These are phyloP conservation scores for Ottelia alismoides DNA, from an alignment of 106 monocot genomes.

Conservation along the genomic window DNA sequence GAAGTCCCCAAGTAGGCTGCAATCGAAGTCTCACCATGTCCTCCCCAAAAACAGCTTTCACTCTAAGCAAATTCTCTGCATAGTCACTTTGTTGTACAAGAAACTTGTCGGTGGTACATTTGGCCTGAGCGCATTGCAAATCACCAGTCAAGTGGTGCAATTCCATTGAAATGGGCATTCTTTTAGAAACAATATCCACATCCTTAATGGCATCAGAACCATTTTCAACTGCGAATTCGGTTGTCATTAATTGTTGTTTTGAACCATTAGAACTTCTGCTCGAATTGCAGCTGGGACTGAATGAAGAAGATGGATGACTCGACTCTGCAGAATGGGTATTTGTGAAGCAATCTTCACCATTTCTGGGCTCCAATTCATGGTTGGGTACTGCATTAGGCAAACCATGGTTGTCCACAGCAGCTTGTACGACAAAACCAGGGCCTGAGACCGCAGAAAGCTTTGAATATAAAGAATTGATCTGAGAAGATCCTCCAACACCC, in stretches of 20 bases:
- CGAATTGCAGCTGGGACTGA: constrained; percentile 44
- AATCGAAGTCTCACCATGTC: constrained; percentile 56
- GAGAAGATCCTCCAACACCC: constrained; percentile 41
- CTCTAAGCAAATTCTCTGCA: constrained; percentile 13
- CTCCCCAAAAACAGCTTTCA: constrained; percentile 55
- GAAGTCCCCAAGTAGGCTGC: constrained; percentile 37
- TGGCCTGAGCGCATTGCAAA: neutral
- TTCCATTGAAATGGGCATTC: constrained; percentile 4
- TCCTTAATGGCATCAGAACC: constrained; percentile 18
- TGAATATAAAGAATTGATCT: constrained; percentile 46
- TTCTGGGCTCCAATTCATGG: constrained; percentile 15
- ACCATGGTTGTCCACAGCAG: neutral
- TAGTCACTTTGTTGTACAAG: neutral
- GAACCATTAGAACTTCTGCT: constrained; percentile 26
- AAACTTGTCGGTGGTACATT: constrained; percentile 7
- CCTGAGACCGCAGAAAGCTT: no score
- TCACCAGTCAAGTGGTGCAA: constrained; percentile 10
- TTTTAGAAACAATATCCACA: constrained; percentile 6
- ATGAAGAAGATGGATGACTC: constrained; percentile 36
- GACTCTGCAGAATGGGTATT: constrained; percentile 22
- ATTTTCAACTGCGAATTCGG: constrained; percentile 17
- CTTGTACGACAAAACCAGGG: constrained; percentile 1
- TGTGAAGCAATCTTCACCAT: constrained; percentile 6
- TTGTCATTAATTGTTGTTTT: constrained; percentile 5
- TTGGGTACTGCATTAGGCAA: constrained; percentile 7